A percentile compares a stretch with the other conserved stretches of the same genome.
Evolutionary conservation across 768 basidiomycete species (phyloP).

Genomic region (Lactarius hatsudake): DNA sequence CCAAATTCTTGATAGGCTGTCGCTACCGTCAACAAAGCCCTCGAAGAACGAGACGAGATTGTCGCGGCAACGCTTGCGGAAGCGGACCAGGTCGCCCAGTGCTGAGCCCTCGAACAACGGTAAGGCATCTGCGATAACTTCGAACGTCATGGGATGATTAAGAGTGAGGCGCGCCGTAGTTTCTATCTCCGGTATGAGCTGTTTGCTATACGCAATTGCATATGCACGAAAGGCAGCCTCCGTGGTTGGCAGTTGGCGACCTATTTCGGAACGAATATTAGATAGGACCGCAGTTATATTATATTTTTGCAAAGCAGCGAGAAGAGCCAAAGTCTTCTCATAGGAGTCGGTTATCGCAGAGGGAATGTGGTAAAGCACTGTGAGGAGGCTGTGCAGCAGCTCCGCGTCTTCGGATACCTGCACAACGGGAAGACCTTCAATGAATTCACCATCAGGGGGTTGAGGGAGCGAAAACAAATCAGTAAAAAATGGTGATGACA

Average conservation of each 20-base stretch:
- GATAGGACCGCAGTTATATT: slow-evolving; percentile 18
- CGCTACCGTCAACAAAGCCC: no score
- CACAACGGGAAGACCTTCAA: neutral
- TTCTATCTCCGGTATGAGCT: no score
- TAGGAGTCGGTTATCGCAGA: neutral
- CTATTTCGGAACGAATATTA: neutral
- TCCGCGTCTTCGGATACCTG: neutral
- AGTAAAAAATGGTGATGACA: slow-evolving; percentile 3
- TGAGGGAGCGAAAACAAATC: neutral
- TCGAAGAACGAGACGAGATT: no score
- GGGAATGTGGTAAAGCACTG: neutral
- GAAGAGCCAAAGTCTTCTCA: neutral
- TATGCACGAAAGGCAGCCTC: neutral
- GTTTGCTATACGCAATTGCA: no score
- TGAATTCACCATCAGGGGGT: neutral
- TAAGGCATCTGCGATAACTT: no score
- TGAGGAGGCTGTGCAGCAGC: neutral
- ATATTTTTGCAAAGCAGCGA: slow-evolving; percentile 29
- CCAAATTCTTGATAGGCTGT: no score
- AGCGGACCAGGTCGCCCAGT: no score
- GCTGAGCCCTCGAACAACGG: no score
- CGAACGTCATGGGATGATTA: no score
- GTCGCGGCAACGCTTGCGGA: no score
- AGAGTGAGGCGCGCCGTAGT: no score
- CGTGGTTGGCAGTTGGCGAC: neutral